Evolutionary conservation across 495 filamentous ascomycete species (phyloP), one percentile per base, ranked within the genome.

Genomic region (Coniosporium apollinis): DNA sequence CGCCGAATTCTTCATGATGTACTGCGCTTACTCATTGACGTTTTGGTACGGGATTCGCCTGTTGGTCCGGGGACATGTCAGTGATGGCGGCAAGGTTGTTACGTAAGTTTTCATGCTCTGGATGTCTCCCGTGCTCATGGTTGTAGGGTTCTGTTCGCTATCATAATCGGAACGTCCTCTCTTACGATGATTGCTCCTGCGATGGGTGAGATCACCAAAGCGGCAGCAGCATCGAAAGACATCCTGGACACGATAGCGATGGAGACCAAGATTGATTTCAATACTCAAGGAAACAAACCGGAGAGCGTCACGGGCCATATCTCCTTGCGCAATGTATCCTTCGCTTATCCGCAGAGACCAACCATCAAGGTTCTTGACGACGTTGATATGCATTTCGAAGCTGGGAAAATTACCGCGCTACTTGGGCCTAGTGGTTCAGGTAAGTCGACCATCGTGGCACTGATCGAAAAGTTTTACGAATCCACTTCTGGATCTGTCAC

Each of bases 381-480:
- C 9, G 7, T 56, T 1, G 32, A 29, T 14, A 7, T 46, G 4
- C 22, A 15, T 1, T 51, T 56, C 30, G 31, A 35, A 30, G 38
- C 43, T n/a, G 50, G 50, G 1, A 56, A 51, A 26, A 35, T 42
- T 2, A 54, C 52, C 3, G 52, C 52, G 6, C 46, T 56, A 8
- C 50, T 56, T 4, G 52, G 52, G 2, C 43, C 50, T 6, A 49
- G 45, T 1, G 52, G 52, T 6, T 53, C 50, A 8, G 52, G 52
- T 2, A 56, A 56, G 30, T 46, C 38, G 21, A 54, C 52, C 5
- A 39, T 54, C 20, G 50, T 52, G 1, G 28, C 36, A 24, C 41
- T 53, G 28, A 9, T 52, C 9, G 38, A 49, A 24, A 38, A 50
- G 8, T 52, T 39, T 42, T 53, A 53, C 35, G 41, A 49, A 9